phyloP scores from a whole-genome alignment of 345 rosid species.

The Dipteronia sinensis region DNA sequence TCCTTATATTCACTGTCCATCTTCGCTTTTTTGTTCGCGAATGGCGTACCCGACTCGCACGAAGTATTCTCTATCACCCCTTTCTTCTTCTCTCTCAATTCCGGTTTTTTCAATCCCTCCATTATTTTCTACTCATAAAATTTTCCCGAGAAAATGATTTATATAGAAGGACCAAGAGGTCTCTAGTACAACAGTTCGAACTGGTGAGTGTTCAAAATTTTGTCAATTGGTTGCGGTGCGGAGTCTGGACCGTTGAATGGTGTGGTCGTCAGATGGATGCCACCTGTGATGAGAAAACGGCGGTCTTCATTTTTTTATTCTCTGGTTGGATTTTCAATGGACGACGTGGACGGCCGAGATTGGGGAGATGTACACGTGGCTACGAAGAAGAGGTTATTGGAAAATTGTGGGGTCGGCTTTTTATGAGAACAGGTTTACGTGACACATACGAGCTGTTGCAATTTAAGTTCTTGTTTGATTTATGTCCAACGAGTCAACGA shows the following conservation, averaged over 20 bases:
- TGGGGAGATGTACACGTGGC: slow-evolving; percentile 1
- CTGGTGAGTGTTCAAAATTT: background rate
- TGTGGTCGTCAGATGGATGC: background rate
- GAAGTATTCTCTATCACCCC: background rate
- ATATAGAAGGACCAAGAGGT: background rate
- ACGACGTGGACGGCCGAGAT: slow-evolving; percentile 8
- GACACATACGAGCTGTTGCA: background rate
- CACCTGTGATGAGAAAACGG: background rate
- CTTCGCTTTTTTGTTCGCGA: background rate
- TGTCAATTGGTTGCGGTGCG: background rate
- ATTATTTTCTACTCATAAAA: background rate
- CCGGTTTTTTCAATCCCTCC: background rate
- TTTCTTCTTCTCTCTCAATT: no score
- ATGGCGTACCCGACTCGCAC: background rate
- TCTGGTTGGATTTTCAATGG: background rate
- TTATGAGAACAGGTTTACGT: background rate
- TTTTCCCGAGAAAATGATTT: background rate
- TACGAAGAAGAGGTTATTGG: background rate
- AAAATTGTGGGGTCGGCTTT: no score
- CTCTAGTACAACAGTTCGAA: background rate
- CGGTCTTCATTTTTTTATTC: background rate
- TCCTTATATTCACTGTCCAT: background rate
- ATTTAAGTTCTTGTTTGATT: no score
- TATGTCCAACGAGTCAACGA: no score
- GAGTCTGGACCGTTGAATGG: background rate